Evolutionary conservation across 164 flowering plant genomes (phyloP), one percentile per base, ranked within the genome.

Genomic region (Protea cynaroides): DNA sequence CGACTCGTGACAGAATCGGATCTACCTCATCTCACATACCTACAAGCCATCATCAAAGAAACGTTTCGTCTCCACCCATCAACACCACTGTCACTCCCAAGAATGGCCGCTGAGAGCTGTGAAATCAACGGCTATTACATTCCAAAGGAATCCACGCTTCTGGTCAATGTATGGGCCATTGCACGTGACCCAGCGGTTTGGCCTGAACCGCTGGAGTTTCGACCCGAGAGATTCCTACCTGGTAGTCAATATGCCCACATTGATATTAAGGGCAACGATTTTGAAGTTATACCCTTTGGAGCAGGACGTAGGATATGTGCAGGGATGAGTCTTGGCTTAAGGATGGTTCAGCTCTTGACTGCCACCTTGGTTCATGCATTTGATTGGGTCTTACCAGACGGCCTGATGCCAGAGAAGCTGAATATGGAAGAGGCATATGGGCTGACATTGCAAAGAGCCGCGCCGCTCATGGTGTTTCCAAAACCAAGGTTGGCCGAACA

Each of bases 61-160:
- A 82, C 79, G 3, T 84, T 88, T 74, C 86, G 98, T n/a, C 84
- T 90, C 56, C 98, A 92, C 77, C 98, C 98, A 0, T 82, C 96
- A 2, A 86, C 93, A 0, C 98, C 95, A 0, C 87, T 92, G 49
- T 88, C 95, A 14, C 84, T 88, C 0, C 96, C 98, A 0, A 78
- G 95, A 12, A 69, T 79, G 1, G 87, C 95, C 0, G 36, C 80
- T 23, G 79, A 86, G 43, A 69, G 71, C 65, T 88, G 95, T 65
- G 85, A 83, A 53, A 79, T 90, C 75, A 68, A 84, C 34, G 95
- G 95, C 21, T 89, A 86, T 78, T 63, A 72, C 80, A 84, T 90
- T 64, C 96, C 96, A 0, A 84, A 87, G 61, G 79, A 78, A 51
- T 55, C 96, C 23, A 86, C 85, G 0, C 78, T 90, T 0, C 75